A percentile compares a stretch with the other conserved stretches of the same genome.
Conservation (phyloP, 1,139 yeast species). For the Debaryomyces robertsiae region DNA sequence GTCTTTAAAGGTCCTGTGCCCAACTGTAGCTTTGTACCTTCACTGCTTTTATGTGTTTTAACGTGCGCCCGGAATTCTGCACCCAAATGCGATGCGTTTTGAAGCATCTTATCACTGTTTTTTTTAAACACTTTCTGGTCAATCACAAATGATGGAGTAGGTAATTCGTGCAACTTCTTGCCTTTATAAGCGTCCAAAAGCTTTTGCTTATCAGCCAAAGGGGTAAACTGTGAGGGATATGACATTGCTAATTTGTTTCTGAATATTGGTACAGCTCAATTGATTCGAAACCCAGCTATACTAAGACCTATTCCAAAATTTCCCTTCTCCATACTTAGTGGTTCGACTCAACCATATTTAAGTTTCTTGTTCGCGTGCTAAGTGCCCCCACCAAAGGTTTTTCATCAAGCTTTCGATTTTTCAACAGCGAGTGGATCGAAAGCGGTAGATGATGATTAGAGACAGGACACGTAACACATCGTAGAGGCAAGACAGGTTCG, state of each 20-base stretch:
- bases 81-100: slow-evolving; percentile 27
- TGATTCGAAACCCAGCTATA: not conserved
- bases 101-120: slow-evolving; percentile 36
- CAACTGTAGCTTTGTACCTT: slow-evolving; percentile 36
- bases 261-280: not conserved
- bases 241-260: slow-evolving; percentile 4
- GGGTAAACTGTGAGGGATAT: slow-evolving; percentile 21
- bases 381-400: no score
- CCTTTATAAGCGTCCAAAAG: slow-evolving; percentile 30
- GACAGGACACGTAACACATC: no score
- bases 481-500: no score
- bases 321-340: no score
- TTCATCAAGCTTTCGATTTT: no score
- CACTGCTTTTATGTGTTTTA: slow-evolving; percentile 68
- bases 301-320: no score
- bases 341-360: no score
- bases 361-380: no score
- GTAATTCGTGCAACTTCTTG: slow-evolving; percentile 27
- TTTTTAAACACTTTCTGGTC: slow-evolving; percentile 24
- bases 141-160: slow-evolving; percentile 40
- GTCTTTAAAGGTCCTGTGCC: slow-evolving; percentile 30
- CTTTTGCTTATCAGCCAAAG: slow-evolving; percentile 27
- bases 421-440: no score
- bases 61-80: slow-evolving; percentile 66
- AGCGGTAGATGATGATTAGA: no score